phyloP scores from a whole-genome alignment of 2,329 filamentous ascomycete genomes.

The Phialocephala subalpina region DNA sequence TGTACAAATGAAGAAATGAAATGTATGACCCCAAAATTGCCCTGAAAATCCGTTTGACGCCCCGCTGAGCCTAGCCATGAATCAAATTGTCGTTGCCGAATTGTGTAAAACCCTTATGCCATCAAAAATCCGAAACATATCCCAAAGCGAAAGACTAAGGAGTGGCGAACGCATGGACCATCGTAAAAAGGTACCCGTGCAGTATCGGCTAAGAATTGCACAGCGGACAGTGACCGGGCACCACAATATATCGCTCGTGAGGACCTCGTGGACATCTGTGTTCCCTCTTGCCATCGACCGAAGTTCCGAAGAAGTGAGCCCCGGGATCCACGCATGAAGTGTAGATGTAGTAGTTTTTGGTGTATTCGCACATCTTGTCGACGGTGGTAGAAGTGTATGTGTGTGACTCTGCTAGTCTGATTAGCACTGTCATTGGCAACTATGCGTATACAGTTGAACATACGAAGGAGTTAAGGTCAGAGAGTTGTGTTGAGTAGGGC shows the following conservation, averaged over 20 bases:
- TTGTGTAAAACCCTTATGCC: slow-evolving; percentile 13
- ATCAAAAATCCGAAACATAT: slow-evolving; percentile 17
- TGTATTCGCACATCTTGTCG: slow-evolving; percentile 64
- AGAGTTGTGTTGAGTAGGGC: not conserved
- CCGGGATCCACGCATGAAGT: slow-evolving; percentile 73
- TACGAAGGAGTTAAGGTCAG: not conserved
- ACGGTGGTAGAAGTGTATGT: slow-evolving; percentile 1
- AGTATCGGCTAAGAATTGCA: slow-evolving; percentile 46
- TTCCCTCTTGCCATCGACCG: slow-evolving; percentile 69
- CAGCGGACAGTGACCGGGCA: slow-evolving; percentile 68
- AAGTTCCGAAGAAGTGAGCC: slow-evolving; percentile 75
- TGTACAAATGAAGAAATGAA: slow-evolving; percentile 24
- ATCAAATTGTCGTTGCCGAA: slow-evolving; percentile 21
- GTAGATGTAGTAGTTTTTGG: slow-evolving; percentile 82
- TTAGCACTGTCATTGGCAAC: not conserved
- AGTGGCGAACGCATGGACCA: slow-evolving; percentile 14
- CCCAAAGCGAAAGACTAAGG: not conserved
- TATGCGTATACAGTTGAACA: not conserved
- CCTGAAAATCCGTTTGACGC: slow-evolving; percentile 27
- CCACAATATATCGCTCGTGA: slow-evolving; percentile 77
- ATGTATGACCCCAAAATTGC: slow-evolving; percentile 12
- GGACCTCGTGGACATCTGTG: slow-evolving; percentile 68
- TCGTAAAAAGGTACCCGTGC: slow-evolving; percentile 1
- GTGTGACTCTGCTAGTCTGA: slow-evolving; percentile 3
- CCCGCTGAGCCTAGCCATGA: slow-evolving; percentile 30